Evolutionary conservation across 805 yeast species (phyloP), one percentile per base, ranked within the genome.

Genomic region (Millerozyma acaciae): DNA sequence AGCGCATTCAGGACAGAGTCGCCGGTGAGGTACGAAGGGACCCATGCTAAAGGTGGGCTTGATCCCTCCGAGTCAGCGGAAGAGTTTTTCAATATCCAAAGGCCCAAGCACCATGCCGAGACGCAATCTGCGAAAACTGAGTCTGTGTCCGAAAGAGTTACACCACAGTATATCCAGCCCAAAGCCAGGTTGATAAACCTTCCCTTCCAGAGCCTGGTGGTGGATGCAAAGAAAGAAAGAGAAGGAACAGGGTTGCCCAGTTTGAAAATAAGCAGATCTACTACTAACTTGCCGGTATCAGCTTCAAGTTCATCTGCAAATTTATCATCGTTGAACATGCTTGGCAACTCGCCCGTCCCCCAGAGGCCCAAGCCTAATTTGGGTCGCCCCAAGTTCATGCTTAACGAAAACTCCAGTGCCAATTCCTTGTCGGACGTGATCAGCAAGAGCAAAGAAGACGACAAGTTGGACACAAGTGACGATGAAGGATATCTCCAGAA

Each of bases 1-100:
- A 48, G 37, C 8, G 47, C 54, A n/a, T 46, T 48, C 23, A 37
- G 53, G 33, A 36, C 54, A 37, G 29, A 37, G 34, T 23, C 43
- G n/a, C 38, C 40, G 10, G 28, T 22, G 16, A 16, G 14, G 17
- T 28, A 27, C 26, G 42, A 38, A 10, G 30, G 20, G 12, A 8
- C 21, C 27, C 26, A 18, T 19, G 23, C 7, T n/a, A 14, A 5
- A 22, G 9, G 18, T 15, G 21, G 15, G 40, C 43, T 35, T 34
- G 47, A 33, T 25, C 51, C 54, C n/a, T 34, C 44, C n/a, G 53
- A 58, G 8, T 67, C 80, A 1, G 75, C 73, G 2, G 76, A 75
- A 43, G 79, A 75, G 27, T 75, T 76, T 45, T 76, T 78, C 47
- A 65, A 65, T 36, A 47, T 45, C 16, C 36, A 44, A 36, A 37